A percentile compares a stretch with the other conserved stretches of the same genome.
phyloP scores from a whole-genome alignment of 139 green algal genomes.

The Spirogloea muscicola region DNA sequence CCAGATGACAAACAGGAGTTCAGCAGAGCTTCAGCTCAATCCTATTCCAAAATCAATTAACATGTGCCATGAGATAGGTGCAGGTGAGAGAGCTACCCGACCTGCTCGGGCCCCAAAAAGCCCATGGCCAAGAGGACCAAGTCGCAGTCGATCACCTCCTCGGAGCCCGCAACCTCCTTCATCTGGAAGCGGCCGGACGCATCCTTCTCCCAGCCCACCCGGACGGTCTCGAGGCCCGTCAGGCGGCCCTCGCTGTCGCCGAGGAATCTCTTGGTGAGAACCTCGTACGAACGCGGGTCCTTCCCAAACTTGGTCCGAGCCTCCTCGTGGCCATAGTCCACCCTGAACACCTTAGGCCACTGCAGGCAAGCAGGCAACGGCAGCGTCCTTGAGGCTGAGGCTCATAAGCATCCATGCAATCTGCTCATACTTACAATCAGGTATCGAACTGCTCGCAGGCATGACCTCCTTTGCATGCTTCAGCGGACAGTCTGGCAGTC shows the following conservation, averaged over 20 bases:
- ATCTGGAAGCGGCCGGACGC: constrained; percentile 53
- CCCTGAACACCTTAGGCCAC: constrained; percentile 83
- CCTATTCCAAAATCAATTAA: background rate
- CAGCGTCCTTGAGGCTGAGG: too few species aligned
- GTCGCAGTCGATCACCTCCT: constrained; percentile 78
- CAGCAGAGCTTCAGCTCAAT: background rate
- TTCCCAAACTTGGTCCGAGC: constrained; percentile 58
- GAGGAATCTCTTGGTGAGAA: constrained; percentile 93
- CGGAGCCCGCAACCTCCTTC: constrained; percentile 68
- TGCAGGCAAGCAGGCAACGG: too few species aligned
- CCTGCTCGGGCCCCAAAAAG: constrained; percentile 90
- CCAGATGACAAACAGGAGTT: background rate
- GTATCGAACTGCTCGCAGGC: too few species aligned
- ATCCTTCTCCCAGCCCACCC: constrained; percentile 40
- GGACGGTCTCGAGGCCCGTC: constrained; percentile 65
- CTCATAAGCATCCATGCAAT: too few species aligned
- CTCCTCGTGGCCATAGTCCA: constrained; percentile 93
- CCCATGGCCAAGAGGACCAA: constrained; percentile 92
- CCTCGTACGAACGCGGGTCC: constrained; percentile 86
- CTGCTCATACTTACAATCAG: too few species aligned
- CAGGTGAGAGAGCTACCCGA: constrained; percentile 1
- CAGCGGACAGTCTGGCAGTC: too few species aligned
- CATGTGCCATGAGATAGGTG: background rate
- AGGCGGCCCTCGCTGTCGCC: constrained; percentile 69
- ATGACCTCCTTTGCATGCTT: too few species aligned